A percentile compares a stretch with the other conserved stretches of the same genome.
These are phyloP conservation scores for Kazachstania sp. DNA, from an alignment of 1,139 yeast genomes.

Conservation along the genomic window DNA sequence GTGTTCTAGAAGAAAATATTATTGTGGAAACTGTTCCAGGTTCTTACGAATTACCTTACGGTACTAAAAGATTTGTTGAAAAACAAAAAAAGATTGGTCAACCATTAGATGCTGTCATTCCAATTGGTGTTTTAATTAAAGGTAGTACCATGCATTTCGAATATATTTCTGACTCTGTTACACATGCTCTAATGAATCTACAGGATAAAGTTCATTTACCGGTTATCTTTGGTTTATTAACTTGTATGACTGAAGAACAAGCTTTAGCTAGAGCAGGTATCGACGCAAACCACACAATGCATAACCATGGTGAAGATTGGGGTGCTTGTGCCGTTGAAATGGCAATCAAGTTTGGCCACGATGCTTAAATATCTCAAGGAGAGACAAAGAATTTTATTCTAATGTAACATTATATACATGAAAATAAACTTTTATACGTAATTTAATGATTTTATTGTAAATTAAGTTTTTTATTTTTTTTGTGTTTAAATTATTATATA, in stretches of 20 bases:
- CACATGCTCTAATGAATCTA: conserved; percentile 76
- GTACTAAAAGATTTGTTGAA: conserved; percentile 48
- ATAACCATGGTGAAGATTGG: conserved; percentile 98
- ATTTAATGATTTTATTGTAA: not conserved
- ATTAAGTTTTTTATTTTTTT: not conserved
- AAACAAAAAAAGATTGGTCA: conserved; percentile 39
- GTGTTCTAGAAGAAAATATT: conserved; percentile 71
- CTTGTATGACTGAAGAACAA: conserved; percentile 90
- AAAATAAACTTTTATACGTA: not conserved
- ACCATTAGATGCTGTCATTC: conserved; percentile 76
- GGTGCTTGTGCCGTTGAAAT: conserved; percentile 99
- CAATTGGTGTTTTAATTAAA: conserved; percentile 90
- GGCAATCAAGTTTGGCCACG: conserved; percentile 46
- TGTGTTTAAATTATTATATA: not conserved
- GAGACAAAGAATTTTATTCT: not conserved
- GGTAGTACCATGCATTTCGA: conserved; percentile 98
- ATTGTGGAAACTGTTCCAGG: conserved; percentile 85
- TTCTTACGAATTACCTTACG: conserved; percentile 85
- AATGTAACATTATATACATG: not conserved
- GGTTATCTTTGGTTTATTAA: conserved; percentile 84
- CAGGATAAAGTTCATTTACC: conserved; percentile 69
- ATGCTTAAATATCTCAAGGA: conserved; percentile 12
- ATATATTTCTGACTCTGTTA: conserved; percentile 85
- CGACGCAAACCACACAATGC: conserved; percentile 54
- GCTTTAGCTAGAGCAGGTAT: conserved; percentile 93